These are phyloP conservation scores for Mycocentrospora acerina DNA, from an alignment of 2,329 filamentous ascomycete genomes.

Conservation along the genomic window DNA sequence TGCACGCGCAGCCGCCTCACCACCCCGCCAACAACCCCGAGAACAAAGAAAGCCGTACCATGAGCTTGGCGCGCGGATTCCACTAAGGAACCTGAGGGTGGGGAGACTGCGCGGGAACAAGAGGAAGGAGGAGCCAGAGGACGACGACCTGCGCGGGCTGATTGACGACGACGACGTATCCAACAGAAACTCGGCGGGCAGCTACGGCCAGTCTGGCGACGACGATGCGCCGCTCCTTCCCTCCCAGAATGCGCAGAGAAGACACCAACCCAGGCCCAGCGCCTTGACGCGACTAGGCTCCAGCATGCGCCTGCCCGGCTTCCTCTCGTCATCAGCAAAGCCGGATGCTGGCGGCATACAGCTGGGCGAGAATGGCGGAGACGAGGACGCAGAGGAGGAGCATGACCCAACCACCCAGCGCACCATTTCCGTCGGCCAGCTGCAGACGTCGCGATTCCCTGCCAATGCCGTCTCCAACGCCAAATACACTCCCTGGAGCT, in stretches of 20 bases:
- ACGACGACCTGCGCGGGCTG: conserved; percentile 66
- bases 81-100: conserved; percentile 63
- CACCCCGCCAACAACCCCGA: conserved; percentile 30
- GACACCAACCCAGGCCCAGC: conserved; percentile 28
- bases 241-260: conserved; percentile 30
- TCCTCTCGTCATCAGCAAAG: conserved; percentile 55
- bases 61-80: conserved; percentile 60
- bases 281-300: conserved; percentile 53
- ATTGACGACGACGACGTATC: conserved; percentile 63
- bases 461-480: conserved; percentile 93
- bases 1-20: conserved; percentile 19
- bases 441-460: conserved; percentile 75
- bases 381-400: conserved; percentile 48
- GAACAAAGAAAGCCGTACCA: conserved; percentile 36
- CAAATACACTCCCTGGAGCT: conserved; percentile 94
- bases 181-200: conserved; percentile 61
- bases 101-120: conserved; percentile 49
- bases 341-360: conserved; percentile 27
- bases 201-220: conserved; percentile 56
- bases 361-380: conserved; percentile 27
- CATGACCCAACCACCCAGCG: conserved; percentile 69
- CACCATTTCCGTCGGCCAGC: conserved; percentile 72
- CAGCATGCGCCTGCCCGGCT: conserved; percentile 64
- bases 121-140: conserved; percentile 53
- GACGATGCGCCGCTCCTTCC: conserved; percentile 76